Conservation (phyloP, 2,329 filamentous ascomycete genomes). For the Phialophora chinensis region DNA sequence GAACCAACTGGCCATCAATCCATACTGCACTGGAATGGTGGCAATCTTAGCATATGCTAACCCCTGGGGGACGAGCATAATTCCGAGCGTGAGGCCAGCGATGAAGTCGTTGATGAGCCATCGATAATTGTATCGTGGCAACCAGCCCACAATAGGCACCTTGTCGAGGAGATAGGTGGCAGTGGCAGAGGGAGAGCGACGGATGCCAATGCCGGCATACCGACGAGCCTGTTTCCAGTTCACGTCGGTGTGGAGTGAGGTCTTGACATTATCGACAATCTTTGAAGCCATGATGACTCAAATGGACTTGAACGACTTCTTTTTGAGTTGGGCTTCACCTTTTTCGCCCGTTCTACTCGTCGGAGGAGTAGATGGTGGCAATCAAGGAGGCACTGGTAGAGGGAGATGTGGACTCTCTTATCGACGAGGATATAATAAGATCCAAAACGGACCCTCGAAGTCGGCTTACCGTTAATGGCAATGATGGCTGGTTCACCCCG, state of each 20-base stretch:
- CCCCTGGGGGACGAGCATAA: conserved; percentile 67
- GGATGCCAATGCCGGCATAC: conserved; percentile 40
- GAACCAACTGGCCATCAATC: conserved; percentile 65
- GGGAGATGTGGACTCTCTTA: conserved; percentile 1
- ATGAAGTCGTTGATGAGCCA: conserved; percentile 68
- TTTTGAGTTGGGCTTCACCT: not conserved
- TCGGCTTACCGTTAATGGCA: not conserved
- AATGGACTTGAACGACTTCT: not conserved
- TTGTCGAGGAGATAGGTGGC: conserved; percentile 65
- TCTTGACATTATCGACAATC: conserved; percentile 28
- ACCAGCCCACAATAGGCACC: conserved; percentile 66
- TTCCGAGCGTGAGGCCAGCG: conserved; percentile 65
- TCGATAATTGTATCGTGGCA: conserved; percentile 65
- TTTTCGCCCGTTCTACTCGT: not conserved
- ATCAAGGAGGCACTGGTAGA: not conserved
- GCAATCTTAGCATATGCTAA: conserved; percentile 68
- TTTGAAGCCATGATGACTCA: conserved; percentile 12
- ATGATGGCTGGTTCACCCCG: conserved; percentile 1
- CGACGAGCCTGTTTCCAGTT: conserved; percentile 34
- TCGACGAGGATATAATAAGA: conserved; percentile 1
- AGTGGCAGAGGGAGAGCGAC: conserved; percentile 58
- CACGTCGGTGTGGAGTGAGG: conserved; percentile 33
- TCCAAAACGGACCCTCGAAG: not conserved
- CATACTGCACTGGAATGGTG: conserved; percentile 65
- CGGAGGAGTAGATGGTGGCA: not conserved